Evolutionary conservation across 2,329 filamentous ascomycete genomes (phyloP).

Genomic region (Aciculosporium take): DNA sequence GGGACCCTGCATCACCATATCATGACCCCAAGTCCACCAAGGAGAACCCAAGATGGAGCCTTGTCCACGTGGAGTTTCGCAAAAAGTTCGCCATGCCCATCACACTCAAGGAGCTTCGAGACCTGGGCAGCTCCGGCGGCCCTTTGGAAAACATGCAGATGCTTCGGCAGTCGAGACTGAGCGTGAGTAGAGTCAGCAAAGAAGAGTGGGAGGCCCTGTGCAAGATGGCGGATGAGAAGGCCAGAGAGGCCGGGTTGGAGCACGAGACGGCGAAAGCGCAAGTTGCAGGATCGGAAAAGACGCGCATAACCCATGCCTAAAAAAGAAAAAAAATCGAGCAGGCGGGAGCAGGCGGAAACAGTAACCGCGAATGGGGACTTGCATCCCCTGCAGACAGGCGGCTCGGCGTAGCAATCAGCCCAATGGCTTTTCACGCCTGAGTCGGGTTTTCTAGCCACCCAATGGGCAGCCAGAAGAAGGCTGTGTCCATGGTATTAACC

Average conservation of each 20-base stretch:
- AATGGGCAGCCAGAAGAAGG: neutral
- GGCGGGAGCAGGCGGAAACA: neutral
- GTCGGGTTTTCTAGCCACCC: neutral
- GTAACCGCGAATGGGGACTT: neutral
- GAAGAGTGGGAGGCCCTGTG: conserved; percentile 53
- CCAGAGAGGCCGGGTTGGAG: conserved; percentile 22
- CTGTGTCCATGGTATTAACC: no score
- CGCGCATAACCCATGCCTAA: neutral
- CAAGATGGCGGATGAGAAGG: conserved; percentile 32
- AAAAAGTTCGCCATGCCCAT: conserved; percentile 65
- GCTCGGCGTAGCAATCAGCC: neutral
- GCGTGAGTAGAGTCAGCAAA: conserved; percentile 55
- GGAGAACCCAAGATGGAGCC: conserved; percentile 53
- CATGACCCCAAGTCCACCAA: conserved; percentile 62
- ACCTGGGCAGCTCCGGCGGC: conserved; percentile 39
- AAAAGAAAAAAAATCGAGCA: neutral
- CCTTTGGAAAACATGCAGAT: conserved; percentile 66
- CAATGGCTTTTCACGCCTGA: neutral
- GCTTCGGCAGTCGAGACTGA: conserved; percentile 67
- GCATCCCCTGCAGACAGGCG: neutral
- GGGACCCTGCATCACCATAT: conserved; percentile 43
- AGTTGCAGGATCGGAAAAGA: neutral
- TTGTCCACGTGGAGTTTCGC: conserved; percentile 78
- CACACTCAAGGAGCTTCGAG: conserved; percentile 56
- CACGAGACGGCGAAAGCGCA: conserved; percentile 15